phyloP scores from a whole-genome alignment of 164 flowering plant genomes.

The Vitis riparia region DNA sequence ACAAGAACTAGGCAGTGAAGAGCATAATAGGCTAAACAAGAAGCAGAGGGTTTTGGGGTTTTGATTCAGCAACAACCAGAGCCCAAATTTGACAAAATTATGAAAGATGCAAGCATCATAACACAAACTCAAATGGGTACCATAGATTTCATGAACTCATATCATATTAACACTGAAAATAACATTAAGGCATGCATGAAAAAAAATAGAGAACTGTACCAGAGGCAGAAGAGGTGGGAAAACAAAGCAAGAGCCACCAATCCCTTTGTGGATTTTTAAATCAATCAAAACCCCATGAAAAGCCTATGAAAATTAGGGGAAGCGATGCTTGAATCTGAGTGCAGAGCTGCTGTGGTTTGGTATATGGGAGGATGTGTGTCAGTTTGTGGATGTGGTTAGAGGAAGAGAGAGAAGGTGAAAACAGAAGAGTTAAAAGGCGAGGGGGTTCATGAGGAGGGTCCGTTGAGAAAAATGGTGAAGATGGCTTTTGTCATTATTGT shows the following conservation, averaged over 20 bases:
- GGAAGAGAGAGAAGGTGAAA: background rate
- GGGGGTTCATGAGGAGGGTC: slow-evolving; percentile 2
- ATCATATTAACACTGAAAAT: background rate
- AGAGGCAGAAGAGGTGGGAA: slow-evolving; percentile 1
- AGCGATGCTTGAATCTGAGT: background rate
- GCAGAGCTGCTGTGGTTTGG: background rate
- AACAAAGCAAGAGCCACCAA: slow-evolving; percentile 13
- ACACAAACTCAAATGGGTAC: background rate
- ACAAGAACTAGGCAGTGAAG: background rate
- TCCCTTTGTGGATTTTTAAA: slow-evolving; percentile 39
- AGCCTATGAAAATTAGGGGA: slow-evolving; percentile 15
- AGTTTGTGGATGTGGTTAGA: background rate
- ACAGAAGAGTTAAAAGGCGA: too few relatives aligned
- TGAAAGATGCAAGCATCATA: background rate
- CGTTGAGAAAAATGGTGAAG: slow-evolving; percentile 40
- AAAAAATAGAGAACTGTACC: background rate
- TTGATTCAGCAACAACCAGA: background rate
- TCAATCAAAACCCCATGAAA: slow-evolving; percentile 34
- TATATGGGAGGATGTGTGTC: background rate
- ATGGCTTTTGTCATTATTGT: slow-evolving; percentile 39
- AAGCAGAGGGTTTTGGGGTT: background rate
- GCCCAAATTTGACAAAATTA: background rate
- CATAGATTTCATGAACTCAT: background rate
- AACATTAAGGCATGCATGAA: background rate
- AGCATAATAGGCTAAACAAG: background rate